phyloP scores from a whole-genome alignment of 306 rosid species.

The Sesbania bispinosa region DNA sequence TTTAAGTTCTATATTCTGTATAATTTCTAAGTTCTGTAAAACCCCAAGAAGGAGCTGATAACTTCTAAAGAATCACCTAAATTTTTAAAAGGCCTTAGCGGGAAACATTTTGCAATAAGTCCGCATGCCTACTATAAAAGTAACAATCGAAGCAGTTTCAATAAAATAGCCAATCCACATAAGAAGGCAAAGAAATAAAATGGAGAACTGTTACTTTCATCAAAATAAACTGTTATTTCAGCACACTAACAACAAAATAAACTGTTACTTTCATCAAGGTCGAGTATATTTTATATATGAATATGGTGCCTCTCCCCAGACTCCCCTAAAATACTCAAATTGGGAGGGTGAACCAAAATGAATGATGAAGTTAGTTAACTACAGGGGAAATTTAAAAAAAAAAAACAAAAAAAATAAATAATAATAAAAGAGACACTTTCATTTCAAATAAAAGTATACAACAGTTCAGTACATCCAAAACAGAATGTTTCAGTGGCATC shows the following conservation, averaged over 20 bases:
- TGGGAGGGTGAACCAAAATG: constrained; percentile 7
- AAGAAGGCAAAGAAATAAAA: background rate
- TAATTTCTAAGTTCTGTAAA: background rate
- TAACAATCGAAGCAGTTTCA: background rate
- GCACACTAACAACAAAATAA: background rate
- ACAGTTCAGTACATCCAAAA: constrained; percentile 28
- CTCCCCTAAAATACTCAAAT: constrained; percentile 5
- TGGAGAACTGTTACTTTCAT: too few relatives aligned
- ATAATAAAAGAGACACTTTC: background rate
- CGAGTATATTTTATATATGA: background rate
- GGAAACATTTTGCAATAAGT: background rate
- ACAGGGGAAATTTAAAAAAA: constrained; percentile 5
- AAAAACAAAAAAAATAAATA: background rate
- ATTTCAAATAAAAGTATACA: constrained; percentile 28
- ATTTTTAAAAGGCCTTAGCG: background rate
- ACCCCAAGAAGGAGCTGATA: too few relatives aligned
- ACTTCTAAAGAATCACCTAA: background rate
- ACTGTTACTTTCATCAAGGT: constrained; percentile 1
- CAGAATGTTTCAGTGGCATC: constrained; percentile 17
- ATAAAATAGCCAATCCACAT: background rate
- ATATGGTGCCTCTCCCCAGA: constrained; percentile 6
- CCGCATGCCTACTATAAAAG: background rate
- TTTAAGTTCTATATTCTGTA: background rate
- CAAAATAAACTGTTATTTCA: background rate
- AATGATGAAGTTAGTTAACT: background rate